phyloP scores from a whole-genome alignment of 176 grass and related monocot genomes.

The Microstegium vimineum region DNA sequence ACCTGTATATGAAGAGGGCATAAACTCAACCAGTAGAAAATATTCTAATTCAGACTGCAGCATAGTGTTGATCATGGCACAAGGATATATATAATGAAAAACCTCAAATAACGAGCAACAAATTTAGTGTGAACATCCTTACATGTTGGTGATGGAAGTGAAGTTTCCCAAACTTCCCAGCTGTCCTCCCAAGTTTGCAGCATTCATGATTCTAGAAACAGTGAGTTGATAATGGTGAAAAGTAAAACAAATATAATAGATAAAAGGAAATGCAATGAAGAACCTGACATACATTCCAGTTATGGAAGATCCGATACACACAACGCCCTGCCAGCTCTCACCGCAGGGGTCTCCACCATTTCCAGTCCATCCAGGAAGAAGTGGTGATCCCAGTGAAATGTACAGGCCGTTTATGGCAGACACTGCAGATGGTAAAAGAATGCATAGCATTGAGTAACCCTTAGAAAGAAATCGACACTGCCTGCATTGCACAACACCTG shows the following conservation, averaged over 20 bases:
- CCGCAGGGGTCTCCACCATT: conserved; percentile 86
- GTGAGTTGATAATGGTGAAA: conserved; percentile 22
- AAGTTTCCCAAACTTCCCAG: conserved; percentile 80
- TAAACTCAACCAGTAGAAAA: background rate
- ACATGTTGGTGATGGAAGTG: conserved; percentile 76
- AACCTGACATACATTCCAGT: conserved; percentile 76
- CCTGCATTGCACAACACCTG: conserved; percentile 14
- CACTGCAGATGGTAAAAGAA: conserved; percentile 43
- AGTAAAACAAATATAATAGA: background rate
- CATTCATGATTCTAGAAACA: conserved; percentile 74
- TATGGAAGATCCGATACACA: conserved; percentile 69
- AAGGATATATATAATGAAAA: background rate
- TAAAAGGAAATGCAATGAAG: conserved; percentile 28
- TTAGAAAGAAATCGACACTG: background rate
- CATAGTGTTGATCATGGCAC: background rate
- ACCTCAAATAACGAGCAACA: background rate
- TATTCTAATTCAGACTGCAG: background rate
- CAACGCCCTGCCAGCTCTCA: conserved; percentile 77
- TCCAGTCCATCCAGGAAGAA: conserved; percentile 77
- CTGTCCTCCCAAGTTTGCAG: conserved; percentile 89
- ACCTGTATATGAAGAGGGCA: background rate
- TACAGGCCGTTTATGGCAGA: conserved; percentile 85
- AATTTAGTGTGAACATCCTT: conserved; percentile 23
- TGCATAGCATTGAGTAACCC: background rate
- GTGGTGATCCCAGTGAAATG: conserved; percentile 63